A percentile compares a stretch with the other conserved stretches of the same genome.
Conservation (phyloP, 495 filamentous ascomycete genomes). For the Aspergillus indologenus region DNA sequence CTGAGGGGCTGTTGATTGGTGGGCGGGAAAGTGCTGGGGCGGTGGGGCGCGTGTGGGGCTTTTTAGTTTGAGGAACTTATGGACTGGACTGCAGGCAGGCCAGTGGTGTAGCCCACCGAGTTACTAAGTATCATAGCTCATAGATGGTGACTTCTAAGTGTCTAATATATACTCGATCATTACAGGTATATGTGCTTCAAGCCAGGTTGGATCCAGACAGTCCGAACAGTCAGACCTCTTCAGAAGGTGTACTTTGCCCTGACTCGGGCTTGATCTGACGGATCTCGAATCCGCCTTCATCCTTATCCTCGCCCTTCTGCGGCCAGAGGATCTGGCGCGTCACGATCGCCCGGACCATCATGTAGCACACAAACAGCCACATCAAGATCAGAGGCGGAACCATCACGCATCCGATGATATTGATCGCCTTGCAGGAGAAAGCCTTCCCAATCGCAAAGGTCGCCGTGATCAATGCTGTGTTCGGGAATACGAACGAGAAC, state of each 20-base stretch:
- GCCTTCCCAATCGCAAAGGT: slow-evolving; percentile 69
- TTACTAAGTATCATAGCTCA: no score
- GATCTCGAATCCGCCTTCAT: slow-evolving; percentile 57
- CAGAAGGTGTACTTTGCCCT: slow-evolving; percentile 13
- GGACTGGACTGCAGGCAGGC: no score
- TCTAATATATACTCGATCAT: no score
- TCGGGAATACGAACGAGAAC: slow-evolving; percentile 86
- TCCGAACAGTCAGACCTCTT: slow-evolving; percentile 1
- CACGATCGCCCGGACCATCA: slow-evolving; percentile 68
- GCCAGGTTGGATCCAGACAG: no score
- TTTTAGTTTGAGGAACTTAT: neutral
- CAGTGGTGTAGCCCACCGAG: no score
- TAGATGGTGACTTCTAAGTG: no score
- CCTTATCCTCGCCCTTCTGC: slow-evolving; percentile 62
- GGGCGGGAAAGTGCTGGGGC: neutral
- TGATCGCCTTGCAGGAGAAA: slow-evolving; percentile 57
- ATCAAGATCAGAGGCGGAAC: slow-evolving; percentile 59
- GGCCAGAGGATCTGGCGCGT: slow-evolving; percentile 68
- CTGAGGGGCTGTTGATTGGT: neutral
- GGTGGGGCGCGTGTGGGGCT: slow-evolving; percentile 4
- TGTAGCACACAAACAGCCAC: slow-evolving; percentile 65
- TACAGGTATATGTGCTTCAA: no score
- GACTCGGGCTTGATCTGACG: slow-evolving; percentile 28
- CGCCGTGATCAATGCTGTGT: slow-evolving; percentile 71
- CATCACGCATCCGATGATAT: slow-evolving; percentile 66